Conservation (phyloP, 345 rosid genomes). For the Sisymbrium altissimum region DNA sequence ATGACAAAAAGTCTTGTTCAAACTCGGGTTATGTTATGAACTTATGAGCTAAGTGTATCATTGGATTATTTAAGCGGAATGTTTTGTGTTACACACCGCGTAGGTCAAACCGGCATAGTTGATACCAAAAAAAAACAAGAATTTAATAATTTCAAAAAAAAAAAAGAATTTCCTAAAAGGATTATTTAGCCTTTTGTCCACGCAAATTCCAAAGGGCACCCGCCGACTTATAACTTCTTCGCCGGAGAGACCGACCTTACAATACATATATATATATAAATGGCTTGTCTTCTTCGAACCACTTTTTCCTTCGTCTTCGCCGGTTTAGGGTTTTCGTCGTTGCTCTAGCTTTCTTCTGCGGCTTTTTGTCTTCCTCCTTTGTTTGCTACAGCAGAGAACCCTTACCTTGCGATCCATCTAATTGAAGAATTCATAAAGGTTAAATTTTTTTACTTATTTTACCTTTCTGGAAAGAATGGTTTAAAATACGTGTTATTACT, state of each 20-base stretch:
- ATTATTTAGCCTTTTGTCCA: constrained; percentile 28
- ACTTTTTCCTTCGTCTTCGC: neutral
- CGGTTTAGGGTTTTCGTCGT: constrained; percentile 27
- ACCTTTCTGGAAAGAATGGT: no score
- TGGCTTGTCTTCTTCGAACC: neutral
- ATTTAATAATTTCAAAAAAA: no score
- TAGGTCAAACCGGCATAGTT: neutral
- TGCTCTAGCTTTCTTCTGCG: neutral
- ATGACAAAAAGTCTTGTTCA: no score
- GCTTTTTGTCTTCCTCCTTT: neutral
- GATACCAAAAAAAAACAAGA: neutral
- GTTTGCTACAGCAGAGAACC: constrained; percentile 8
- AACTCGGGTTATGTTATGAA: neutral
- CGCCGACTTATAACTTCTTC: constrained; percentile 22
- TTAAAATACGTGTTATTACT: no score
- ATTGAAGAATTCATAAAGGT: neutral
- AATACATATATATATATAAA: neutral
- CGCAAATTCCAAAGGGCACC: constrained; percentile 2
- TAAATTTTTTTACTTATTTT: neutral
- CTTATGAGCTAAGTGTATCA: neutral
- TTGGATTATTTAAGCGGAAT: no score
- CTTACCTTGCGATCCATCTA: constrained; percentile 2
- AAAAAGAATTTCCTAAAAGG: neutral
- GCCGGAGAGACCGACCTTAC: constrained; percentile 1
- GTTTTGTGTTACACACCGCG: no score